These are phyloP conservation scores for Dactylis glomerata DNA, from an alignment of 176 grass and related monocot species.

Conservation along the genomic window DNA sequence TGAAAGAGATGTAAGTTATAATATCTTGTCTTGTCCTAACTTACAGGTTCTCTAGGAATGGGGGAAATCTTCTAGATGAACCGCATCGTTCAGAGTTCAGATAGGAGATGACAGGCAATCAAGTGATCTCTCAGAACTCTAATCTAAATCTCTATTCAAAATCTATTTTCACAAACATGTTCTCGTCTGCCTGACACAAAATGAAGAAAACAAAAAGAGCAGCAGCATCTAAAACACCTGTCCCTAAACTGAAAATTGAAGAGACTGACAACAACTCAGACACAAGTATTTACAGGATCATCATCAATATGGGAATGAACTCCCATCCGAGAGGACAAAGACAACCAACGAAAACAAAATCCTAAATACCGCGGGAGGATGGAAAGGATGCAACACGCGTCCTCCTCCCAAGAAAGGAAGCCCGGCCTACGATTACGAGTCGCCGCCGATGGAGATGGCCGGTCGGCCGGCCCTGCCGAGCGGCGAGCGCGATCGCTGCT, in stretches of 20 bases:
- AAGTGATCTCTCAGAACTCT: background rate
- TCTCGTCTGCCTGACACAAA: background rate
- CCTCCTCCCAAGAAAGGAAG: background rate
- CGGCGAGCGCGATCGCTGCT: constrained; percentile 48
- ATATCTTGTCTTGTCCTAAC: background rate
- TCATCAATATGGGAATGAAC: background rate
- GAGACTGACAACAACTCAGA: background rate
- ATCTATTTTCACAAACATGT: background rate
- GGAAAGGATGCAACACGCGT: background rate
- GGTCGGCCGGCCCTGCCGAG: constrained; percentile 39
- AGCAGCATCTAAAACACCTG: background rate
- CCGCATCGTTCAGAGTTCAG: background rate
- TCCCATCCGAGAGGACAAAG: background rate
- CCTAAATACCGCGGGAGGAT: background rate
- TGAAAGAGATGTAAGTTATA: background rate
- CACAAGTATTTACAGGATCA: constrained; percentile 12
- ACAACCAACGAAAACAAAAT: background rate
- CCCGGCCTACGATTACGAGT: constrained; percentile 25
- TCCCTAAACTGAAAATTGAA: background rate
- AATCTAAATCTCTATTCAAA: background rate
- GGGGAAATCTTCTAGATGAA: background rate
- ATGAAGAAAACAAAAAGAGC: background rate
- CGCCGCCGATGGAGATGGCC: constrained; percentile 52
- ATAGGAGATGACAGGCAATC: too few species aligned
- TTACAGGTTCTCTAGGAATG: background rate